Percentiles rank a stretch among this genome's conserved stretches.
Evolutionary conservation across 78 protist genomes (phyloP).

Genomic region (Cavenderia fasciculata): DNA sequence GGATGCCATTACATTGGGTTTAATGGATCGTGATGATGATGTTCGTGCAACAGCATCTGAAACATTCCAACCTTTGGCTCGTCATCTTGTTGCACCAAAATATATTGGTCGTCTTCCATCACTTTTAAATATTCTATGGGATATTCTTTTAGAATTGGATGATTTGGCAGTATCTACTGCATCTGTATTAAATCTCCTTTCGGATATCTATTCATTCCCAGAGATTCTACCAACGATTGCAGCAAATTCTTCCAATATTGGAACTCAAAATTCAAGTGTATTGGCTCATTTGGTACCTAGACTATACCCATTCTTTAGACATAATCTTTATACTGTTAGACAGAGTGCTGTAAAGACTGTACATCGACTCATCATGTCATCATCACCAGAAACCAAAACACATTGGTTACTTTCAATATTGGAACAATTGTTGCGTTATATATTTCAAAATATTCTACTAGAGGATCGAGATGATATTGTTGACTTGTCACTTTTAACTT

Average conservation of each 20-base stretch:
- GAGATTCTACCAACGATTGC: constrained; percentile 20
- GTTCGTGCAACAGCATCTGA: constrained; percentile 78
- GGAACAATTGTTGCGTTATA: constrained; percentile 49
- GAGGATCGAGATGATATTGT: constrained; percentile 72
- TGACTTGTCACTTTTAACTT: constrained; percentile 36
- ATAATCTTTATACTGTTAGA: constrained; percentile 41
- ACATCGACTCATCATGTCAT: constrained; percentile 26
- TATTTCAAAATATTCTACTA: constrained; percentile 64
- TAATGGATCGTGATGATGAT: constrained; percentile 78
- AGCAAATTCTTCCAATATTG: not conserved
- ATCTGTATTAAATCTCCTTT: constrained; percentile 38
- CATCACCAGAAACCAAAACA: not conserved
- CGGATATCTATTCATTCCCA: constrained; percentile 42
- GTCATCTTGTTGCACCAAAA: not conserved
- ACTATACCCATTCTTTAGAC: constrained; percentile 74
- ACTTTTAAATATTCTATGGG: constrained; percentile 74
- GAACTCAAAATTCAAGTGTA: not conserved
- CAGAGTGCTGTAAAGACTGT: constrained; percentile 44
- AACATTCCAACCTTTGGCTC: constrained; percentile 58
- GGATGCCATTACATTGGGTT: constrained; percentile 10
- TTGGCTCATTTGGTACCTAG: constrained; percentile 60
- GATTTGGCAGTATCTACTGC: constrained; percentile 76
- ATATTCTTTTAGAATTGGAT: constrained; percentile 66
- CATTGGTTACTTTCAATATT: constrained; percentile 56
- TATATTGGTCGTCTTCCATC: constrained; percentile 11